Conservation (phyloP, 345 rosid genomes). For the Sisymbrium altissimum region DNA sequence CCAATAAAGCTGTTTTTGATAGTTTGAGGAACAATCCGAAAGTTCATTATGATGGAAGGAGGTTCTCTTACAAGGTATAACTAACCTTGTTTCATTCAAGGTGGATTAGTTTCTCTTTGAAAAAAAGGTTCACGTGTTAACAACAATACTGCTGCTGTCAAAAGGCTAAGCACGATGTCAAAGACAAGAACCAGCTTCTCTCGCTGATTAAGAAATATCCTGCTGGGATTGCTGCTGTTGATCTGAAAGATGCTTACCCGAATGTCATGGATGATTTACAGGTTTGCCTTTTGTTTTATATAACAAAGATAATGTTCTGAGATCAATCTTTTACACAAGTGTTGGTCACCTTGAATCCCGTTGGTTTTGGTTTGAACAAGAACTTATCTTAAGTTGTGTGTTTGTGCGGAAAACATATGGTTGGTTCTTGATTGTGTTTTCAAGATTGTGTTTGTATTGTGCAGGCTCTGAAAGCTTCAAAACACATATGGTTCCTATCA, state of each 20-base stretch:
- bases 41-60: conserved; percentile 65
- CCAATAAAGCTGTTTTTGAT: conserved; percentile 81
- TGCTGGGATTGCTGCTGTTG: conserved; percentile 69
- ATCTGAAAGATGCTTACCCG: conserved; percentile 85
- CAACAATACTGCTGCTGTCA: background rate
- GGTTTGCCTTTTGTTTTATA: conserved; percentile 35
- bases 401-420: background rate
- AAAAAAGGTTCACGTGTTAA: background rate
- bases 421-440: background rate
- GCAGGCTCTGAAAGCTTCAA: conserved; percentile 61
- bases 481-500: conserved; percentile 64
- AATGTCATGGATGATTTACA: conserved; percentile 76
- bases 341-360: too few species aligned
- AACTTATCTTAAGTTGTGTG: too few species aligned
- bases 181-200: conserved; percentile 61
- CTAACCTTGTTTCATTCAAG: too few species aligned
- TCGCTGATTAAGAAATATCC: conserved; percentile 47
- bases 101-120: background rate
- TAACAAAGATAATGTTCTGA: background rate
- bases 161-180: conserved; percentile 72
- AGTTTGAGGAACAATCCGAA: conserved; percentile 72
- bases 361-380: too few species aligned
- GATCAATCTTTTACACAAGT: background rate
- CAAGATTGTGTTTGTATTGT: background rate
- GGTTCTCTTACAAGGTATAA: conserved; percentile 80